Base-by-base conservation (phyloP, 306 rosid genomes). In the Bauhinia variegata region DNA sequence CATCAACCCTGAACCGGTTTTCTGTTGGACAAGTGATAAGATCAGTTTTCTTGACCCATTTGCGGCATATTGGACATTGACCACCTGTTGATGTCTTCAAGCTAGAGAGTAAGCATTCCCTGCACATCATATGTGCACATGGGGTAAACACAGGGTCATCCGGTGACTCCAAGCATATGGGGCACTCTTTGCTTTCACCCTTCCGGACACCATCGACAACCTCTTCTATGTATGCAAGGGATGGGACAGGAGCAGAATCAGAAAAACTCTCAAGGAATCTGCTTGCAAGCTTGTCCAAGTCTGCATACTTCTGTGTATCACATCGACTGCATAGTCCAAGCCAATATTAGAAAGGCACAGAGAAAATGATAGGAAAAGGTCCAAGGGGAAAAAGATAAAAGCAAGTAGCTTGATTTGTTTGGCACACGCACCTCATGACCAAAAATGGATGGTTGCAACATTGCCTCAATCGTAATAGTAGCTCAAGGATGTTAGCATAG, bases 61-160 rank as follows among this genome's bases (percentile, higher is more conserved):
- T 82, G 46, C 96, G 85, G 61, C 95, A 92, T 9, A 92, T 67
- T 41, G 96, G 95, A 38, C 96, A 87, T 4, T 68, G 74, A 38
- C 97, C 97, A 5, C 78, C 55, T 51, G 47, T 13, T 34, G 92
- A 82, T 43, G 72, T 75, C 42, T 86, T 74, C 96, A 93, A 91
- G 84, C 86, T 81, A 12, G 78, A 73, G 63, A 81, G 86, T 14
- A 91, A 77, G 70, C 96, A 88, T 73, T 91, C 97, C 70, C 96
- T 83, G 63, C 97, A 91, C 84, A 88, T 84, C 79, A 83, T 81
- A 77, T 92, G 97, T 1, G 92, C 97, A 65, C 97, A 89, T 47
- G 96, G 86, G 43, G 97, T 87, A 61, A 89, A 87, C 31, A 91
- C 86, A 65, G 97, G 87, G 71, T 92, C 97, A 54, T 92, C 97